These are phyloP conservation scores for Collariella sp. DNA, from an alignment of 495 filamentous ascomycete genomes.

Conservation along the genomic window DNA sequence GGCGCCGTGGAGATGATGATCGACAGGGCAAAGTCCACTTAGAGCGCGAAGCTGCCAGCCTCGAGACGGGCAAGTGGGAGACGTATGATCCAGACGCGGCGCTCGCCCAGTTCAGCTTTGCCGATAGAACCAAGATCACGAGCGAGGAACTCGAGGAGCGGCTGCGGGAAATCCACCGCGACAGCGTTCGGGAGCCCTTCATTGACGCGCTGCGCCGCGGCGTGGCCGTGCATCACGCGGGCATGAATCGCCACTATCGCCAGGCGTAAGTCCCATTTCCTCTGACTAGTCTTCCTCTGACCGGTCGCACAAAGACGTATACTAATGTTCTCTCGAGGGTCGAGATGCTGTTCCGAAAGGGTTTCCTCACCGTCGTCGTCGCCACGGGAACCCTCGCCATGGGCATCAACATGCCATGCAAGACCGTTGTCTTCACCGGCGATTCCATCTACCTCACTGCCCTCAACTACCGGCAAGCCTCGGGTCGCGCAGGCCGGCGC, in stretches of 20 bases:
- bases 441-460: constrained; percentile 65
- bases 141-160: constrained; percentile 45
- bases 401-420: constrained; percentile 81
- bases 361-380: constrained; percentile 62
- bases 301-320: neutral
- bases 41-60: constrained; percentile 19
- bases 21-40: constrained; percentile 31
- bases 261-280: constrained; percentile 36
- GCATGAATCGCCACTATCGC: constrained; percentile 68
- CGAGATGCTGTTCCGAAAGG: constrained; percentile 66
- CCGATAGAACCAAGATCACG: constrained; percentile 47
- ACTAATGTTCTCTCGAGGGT: constrained; percentile 33
- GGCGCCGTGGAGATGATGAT: constrained; percentile 26
- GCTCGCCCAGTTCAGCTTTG: constrained; percentile 54
- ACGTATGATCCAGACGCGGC: constrained; percentile 59
- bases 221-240: constrained; percentile 68
- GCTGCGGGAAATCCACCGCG: constrained; percentile 35
- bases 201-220: constrained; percentile 52
- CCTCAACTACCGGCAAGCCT: constrained; percentile 65
- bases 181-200: constrained; percentile 40
- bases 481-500: constrained; percentile 68
- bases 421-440: constrained; percentile 68
- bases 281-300: no score
- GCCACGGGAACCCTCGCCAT: constrained; percentile 69
- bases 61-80: constrained; percentile 47